Conservation (phyloP, 257 asterid genomes). For the Misopates orontium region DNA sequence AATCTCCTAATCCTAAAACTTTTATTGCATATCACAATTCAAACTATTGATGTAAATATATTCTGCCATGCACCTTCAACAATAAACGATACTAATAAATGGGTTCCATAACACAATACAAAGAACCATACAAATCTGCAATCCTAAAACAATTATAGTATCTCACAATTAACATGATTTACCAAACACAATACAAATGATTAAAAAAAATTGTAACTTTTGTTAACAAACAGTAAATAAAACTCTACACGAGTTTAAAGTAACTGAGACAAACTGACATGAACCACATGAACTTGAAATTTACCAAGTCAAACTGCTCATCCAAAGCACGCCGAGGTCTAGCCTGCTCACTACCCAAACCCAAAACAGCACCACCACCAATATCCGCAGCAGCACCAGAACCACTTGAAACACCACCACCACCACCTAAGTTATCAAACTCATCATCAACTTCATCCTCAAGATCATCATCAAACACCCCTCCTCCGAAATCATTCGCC, state of each 20-base stretch:
- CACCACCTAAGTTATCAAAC: conserved; percentile 29
- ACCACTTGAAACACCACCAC: conserved; percentile 21
- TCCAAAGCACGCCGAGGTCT: conserved; percentile 76
- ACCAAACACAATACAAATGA: too few species aligned
- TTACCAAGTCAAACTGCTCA: conserved; percentile 86
- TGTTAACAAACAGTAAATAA: too few species aligned
- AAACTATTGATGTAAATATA: too few species aligned
- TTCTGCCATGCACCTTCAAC: too few species aligned
- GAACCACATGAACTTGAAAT: conserved; percentile 24
- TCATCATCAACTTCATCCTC: conserved; percentile 36
- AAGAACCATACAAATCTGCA: too few species aligned
- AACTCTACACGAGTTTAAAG: background rate
- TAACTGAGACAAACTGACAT: background rate
- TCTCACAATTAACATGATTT: too few species aligned
- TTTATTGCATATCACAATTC: background rate
- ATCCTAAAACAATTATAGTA: too few species aligned
- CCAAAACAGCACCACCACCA: conserved; percentile 12
- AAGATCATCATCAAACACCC: too few species aligned
- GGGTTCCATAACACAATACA: too few species aligned
- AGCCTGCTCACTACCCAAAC: conserved; percentile 35
- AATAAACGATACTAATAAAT: too few species aligned
- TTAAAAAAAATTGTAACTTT: too few species aligned
- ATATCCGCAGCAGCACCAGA: conserved; percentile 27
- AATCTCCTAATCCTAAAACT: background rate
- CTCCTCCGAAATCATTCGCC: conserved; percentile 67